A percentile compares a stretch with the other conserved stretches of the same genome.
phyloP scores from a whole-genome alignment of 371 early-diverging fungal species.

The Blakeslea trispora region DNA sequence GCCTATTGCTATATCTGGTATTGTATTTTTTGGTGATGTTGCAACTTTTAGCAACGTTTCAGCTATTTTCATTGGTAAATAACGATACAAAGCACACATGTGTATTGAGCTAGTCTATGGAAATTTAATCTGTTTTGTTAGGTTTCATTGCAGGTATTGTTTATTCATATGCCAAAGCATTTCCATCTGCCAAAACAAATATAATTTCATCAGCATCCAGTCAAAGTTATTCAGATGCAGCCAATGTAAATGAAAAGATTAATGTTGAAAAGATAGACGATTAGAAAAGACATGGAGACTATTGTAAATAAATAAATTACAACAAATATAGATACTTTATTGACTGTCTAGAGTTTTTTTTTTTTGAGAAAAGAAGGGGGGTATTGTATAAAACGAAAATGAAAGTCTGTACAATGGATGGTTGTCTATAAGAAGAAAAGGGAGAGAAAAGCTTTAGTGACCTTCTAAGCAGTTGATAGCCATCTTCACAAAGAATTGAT shows the following conservation, averaged over 20 bases:
- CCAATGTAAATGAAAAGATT: conserved; percentile 27
- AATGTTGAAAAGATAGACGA: conserved; percentile 10
- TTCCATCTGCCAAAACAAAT: conserved; percentile 13
- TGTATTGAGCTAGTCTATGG: too few relatives aligned
- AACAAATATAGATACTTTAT: neutral
- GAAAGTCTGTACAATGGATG: too few relatives aligned
- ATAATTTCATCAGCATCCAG: conserved; percentile 31
- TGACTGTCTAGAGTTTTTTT: neutral
- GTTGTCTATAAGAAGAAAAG: neutral
- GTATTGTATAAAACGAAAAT: neutral
- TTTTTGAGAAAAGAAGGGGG: neutral
- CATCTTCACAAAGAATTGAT: conserved; percentile 77
- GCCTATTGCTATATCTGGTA: conserved; percentile 94
- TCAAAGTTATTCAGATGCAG: conserved; percentile 35
- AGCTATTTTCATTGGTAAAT: conserved; percentile 72
- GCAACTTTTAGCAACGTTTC: conserved; percentile 79
- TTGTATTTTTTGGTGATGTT: conserved; percentile 91
- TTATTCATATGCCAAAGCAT: conserved; percentile 75
- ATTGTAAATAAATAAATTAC: neutral
- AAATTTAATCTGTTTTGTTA: conserved; percentile 5
- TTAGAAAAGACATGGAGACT: conserved; percentile 2
- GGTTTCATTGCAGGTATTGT: conserved; percentile 85
- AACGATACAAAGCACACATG: conserved; percentile 3
- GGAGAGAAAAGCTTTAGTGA: neutral
- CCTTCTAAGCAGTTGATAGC: conserved; percentile 28